A percentile compares a stretch with the other conserved stretches of the same genome.
These are phyloP conservation scores for Henningerozyma blattae DNA, from an alignment of 805 yeast genomes.

Conservation along the genomic window DNA sequence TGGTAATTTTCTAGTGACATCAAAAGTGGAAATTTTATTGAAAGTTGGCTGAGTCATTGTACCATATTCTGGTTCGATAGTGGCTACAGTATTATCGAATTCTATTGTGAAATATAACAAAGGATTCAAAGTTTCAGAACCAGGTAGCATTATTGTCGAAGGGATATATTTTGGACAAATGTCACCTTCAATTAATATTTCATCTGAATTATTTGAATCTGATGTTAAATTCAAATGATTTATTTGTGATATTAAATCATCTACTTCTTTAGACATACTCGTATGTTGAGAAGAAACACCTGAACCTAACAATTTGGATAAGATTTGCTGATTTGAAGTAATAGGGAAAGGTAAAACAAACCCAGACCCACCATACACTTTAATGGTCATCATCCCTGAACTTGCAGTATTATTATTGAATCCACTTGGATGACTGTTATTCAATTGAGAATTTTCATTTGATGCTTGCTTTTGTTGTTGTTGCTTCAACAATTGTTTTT, in stretches of 20 bases:
- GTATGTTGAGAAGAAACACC: constrained; percentile 24
- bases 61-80: constrained; percentile 76
- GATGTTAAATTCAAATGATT: constrained; percentile 8
- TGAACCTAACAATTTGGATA: constrained; percentile 48
- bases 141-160: constrained; percentile 40
- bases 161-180: constrained; percentile 29
- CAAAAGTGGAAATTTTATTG: constrained; percentile 83
- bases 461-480: background rate
- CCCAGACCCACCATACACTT: constrained; percentile 57
- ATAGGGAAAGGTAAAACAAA: constrained; percentile 59
- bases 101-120: constrained; percentile 78
- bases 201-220: constrained; percentile 23
- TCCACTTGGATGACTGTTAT: background rate
- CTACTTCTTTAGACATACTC: constrained; percentile 8
- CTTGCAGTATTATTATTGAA: constrained; percentile 8
- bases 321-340: constrained; percentile 45
- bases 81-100: constrained; percentile 84
- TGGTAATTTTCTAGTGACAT: constrained; percentile 52
- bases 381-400: constrained; percentile 68
- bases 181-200: constrained; percentile 19
- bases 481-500: background rate
- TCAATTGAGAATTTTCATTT: background rate
- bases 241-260: constrained; percentile 11
- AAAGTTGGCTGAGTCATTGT: constrained; percentile 64
- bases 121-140: constrained; percentile 44